phyloP scores from a whole-genome alignment of 2,329 filamentous ascomycete genomes.

The Dactylonectria macrodidyma region DNA sequence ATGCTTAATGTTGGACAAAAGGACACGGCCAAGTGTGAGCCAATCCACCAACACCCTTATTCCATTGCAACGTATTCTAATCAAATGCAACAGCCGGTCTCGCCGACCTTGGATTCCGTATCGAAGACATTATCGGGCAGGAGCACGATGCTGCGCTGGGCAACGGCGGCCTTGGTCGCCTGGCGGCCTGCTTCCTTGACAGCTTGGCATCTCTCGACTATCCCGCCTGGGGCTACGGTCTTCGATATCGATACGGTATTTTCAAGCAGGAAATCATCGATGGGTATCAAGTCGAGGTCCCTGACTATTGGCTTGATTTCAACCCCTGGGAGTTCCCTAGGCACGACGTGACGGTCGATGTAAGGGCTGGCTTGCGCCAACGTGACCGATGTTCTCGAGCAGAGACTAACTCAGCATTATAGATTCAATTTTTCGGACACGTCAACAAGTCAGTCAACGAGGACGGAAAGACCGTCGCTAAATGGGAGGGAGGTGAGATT shows the following conservation, averaged over 20 bases:
- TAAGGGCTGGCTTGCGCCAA: constrained; percentile 54
- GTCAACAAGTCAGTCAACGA: constrained; percentile 83
- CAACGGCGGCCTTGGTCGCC: constrained; percentile 93
- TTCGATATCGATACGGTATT: constrained; percentile 96
- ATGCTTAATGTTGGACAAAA: constrained; percentile 97
- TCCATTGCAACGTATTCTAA: constrained; percentile 32
- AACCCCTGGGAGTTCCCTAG: constrained; percentile 99
- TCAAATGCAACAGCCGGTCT: constrained; percentile 78
- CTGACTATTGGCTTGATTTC: constrained; percentile 99
- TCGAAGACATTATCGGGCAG: constrained; percentile 95
- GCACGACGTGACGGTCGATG: constrained; percentile 94
- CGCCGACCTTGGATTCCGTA: constrained; percentile 90
- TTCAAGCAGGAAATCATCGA: constrained; percentile 99
- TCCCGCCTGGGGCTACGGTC: constrained; percentile 96
- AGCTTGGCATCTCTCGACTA: constrained; percentile 95
- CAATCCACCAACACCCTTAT: not conserved
- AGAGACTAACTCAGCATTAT: constrained; percentile 21
- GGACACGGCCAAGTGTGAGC: constrained; percentile 82
- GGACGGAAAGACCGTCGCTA: constrained; percentile 79
- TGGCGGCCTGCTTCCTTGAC: constrained; percentile 97
- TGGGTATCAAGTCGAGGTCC: constrained; percentile 97
- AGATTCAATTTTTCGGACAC: constrained; percentile 94
- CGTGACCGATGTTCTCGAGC: not conserved
- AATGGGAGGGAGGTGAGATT: constrained; percentile 94
- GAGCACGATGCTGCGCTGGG: constrained; percentile 97